A percentile compares a stretch with the other conserved stretches of the same genome.
Evolutionary conservation across 768 basidiomycete species (phyloP).

Genomic region (Cystobasidium ongulense): DNA sequence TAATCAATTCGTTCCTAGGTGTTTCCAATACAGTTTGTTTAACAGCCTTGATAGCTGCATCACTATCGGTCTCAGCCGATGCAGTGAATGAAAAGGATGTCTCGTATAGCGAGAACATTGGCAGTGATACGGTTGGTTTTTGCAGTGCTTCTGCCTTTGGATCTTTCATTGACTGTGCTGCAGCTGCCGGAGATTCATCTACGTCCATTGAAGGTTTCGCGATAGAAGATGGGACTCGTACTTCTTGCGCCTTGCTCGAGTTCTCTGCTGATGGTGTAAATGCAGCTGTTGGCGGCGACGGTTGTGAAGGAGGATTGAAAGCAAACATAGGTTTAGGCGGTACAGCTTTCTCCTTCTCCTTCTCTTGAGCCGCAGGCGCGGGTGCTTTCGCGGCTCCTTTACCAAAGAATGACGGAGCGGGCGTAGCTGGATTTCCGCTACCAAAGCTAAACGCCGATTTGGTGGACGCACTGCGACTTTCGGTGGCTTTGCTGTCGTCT

Average conservation of each 20-base stretch:
- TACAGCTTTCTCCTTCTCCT: background rate
- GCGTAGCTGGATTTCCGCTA: background rate
- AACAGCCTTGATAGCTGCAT: slow-evolving; percentile 13
- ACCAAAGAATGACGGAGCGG: background rate
- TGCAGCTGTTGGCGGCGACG: background rate
- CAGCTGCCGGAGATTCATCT: background rate
- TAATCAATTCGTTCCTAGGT: background rate
- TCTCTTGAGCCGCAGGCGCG: background rate
- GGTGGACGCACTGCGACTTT: background rate
- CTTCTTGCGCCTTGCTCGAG: background rate
- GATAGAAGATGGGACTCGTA: no score
- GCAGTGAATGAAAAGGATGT: background rate
- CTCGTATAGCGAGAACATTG: slow-evolving; percentile 8
- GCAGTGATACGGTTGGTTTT: background rate
- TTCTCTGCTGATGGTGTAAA: background rate
- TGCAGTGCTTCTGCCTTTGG: background rate
- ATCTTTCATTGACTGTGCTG: background rate
- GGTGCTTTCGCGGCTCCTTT: background rate
- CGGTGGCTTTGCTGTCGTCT: background rate
- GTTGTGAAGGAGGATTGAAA: background rate
- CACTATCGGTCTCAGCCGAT: background rate
- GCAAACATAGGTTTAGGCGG: background rate
- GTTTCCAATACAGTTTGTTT: slow-evolving; percentile 18
- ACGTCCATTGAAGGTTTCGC: background rate
- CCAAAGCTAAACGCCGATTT: slow-evolving; percentile 2